A percentile compares a stretch with the other conserved stretches of the same genome.
Conservation (phyloP, 129 eudicot species). For the Artemisia tridentata region DNA sequence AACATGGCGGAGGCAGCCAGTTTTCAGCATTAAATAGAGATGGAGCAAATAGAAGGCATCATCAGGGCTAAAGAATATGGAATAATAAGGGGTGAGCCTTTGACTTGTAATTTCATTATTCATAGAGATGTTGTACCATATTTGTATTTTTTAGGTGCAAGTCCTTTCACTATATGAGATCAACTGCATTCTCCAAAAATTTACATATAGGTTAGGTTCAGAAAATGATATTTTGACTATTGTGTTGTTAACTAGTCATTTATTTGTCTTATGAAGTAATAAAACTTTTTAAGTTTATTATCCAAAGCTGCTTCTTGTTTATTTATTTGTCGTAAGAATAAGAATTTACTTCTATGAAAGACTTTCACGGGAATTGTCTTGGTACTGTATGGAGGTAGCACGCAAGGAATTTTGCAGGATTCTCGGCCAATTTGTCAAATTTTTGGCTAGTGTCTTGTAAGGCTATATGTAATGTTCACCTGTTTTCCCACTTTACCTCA, state of each 20-base stretch:
- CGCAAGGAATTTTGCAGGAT: too few relatives aligned
- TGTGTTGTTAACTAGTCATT: slow-evolving; percentile 23
- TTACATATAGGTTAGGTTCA: slow-evolving; percentile 25
- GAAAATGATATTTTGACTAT: slow-evolving; percentile 9
- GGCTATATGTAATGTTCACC: too few relatives aligned
- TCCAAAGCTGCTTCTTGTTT: too few relatives aligned
- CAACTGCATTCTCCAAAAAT: not conserved
- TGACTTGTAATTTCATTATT: slow-evolving; percentile 2
- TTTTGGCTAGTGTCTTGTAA: too few relatives aligned
- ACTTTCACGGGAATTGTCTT: too few relatives aligned
- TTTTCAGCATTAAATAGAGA: slow-evolving; percentile 64
- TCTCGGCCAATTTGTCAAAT: too few relatives aligned
- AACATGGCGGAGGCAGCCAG: slow-evolving; percentile 60
- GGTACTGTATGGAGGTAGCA: too few relatives aligned
- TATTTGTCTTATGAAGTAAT: not conserved
- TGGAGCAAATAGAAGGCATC: slow-evolving; percentile 24
- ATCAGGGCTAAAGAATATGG: slow-evolving; percentile 41
- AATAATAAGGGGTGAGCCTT: not conserved
- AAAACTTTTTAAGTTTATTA: not conserved
- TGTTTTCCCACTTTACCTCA: too few relatives aligned
- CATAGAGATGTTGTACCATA: slow-evolving; percentile 26
- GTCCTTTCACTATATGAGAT: slow-evolving; percentile 17
- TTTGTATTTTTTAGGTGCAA: not conserved
- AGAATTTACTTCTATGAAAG: too few relatives aligned
- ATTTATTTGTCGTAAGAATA: too few relatives aligned